A percentile compares a stretch with the other conserved stretches of the same genome.
phyloP scores from a whole-genome alignment of 345 rosid species.

The Clarkia xantiana region DNA sequence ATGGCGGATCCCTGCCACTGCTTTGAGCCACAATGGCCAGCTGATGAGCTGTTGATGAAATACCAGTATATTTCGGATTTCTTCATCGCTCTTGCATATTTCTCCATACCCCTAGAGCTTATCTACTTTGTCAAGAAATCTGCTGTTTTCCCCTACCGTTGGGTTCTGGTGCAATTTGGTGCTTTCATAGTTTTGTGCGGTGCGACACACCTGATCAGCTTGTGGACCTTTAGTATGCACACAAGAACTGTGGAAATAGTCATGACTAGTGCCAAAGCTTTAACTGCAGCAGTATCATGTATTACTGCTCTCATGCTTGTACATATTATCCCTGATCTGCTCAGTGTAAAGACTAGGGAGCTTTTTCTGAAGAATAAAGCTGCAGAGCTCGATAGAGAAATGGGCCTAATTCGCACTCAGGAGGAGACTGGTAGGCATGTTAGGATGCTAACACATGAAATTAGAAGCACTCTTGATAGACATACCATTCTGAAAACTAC shows the following conservation, averaged over 20 bases:
- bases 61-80: constrained; percentile 97
- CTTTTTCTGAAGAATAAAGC: constrained; percentile 85
- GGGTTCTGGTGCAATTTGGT: constrained; percentile 99
- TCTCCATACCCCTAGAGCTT: constrained; percentile 90
- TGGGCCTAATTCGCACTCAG: constrained; percentile 94
- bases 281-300: constrained; percentile 88
- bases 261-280: constrained; percentile 63
- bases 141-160: constrained; percentile 75
- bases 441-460: constrained; percentile 93
- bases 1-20: constrained; percentile 70
- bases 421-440: constrained; percentile 96
- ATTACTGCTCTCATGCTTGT: constrained; percentile 96
- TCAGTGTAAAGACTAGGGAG: constrained; percentile 89
- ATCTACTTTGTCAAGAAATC: constrained; percentile 97
- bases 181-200: constrained; percentile 99
- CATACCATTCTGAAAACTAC: constrained; percentile 87
- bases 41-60: constrained; percentile 81
- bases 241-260: constrained; percentile 66
- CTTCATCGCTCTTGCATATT: constrained; percentile 94
- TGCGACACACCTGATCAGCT: constrained; percentile 82
- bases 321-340: constrained; percentile 84
- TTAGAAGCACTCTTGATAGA: constrained; percentile 87
- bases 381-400: constrained; percentile 93
- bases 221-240: constrained; percentile 80
- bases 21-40: constrained; percentile 91